A percentile compares a stretch with the other conserved stretches of the same genome.
phyloP scores from a whole-genome alignment of 139 green algal genomes.

The Limnomonas spitsbergensis region DNA sequence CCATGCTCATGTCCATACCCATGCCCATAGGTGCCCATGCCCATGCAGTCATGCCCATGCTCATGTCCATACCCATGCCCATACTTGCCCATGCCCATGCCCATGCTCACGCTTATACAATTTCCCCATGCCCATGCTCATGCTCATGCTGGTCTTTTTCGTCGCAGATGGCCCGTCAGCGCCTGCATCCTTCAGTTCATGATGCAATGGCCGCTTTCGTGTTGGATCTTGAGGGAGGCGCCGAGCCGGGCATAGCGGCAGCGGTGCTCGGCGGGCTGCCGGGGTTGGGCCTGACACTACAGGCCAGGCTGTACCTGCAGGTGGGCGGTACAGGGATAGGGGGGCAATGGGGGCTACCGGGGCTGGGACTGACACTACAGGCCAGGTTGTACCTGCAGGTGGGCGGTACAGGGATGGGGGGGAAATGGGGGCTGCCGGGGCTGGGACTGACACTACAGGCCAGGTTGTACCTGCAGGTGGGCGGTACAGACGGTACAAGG shows the following conservation, averaged over 20 bases:
- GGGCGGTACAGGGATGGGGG: neutral
- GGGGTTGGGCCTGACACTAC: neutral
- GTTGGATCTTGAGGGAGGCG: slow-evolving; percentile 8
- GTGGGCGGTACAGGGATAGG: neutral
- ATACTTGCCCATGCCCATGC: no score
- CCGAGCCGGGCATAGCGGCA: slow-evolving; percentile 11
- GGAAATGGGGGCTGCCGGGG: neutral
- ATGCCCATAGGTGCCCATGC: no score
- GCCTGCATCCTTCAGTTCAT: neutral
- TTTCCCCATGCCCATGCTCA: neutral
- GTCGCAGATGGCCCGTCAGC: neutral
- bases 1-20: no score
- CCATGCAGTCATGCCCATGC: no score
- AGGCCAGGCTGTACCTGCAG: neutral
- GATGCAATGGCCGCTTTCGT: neutral
- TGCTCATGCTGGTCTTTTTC: neutral
- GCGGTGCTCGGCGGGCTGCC: neutral
- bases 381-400: neutral
- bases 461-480: slow-evolving; percentile 4
- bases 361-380: neutral
- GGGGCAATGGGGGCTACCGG: neutral
- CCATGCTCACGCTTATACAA: neutral
- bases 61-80: no score
- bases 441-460: neutral
- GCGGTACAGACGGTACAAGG: neutral